Percentiles rank a stretch among this genome's conserved stretches.
Evolutionary conservation across 306 rosid species (phyloP).

Genomic region (Cucurbita pepo): DNA sequence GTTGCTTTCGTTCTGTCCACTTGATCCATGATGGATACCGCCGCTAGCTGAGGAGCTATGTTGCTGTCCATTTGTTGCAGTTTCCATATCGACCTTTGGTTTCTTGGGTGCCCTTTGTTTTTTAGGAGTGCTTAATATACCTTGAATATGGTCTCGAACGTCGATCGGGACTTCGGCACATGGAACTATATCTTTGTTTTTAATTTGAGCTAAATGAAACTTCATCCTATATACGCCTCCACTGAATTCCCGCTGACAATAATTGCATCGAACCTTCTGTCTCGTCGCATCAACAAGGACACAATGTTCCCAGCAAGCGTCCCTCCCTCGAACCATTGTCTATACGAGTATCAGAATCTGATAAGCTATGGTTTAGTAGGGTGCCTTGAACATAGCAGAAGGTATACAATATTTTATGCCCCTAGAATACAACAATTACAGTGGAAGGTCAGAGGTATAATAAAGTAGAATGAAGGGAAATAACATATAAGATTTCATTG

Average conservation of each 20-base stretch:
- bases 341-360: slow-evolving; percentile 9
- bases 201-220: slow-evolving; percentile 68
- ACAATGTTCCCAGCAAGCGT: slow-evolving; percentile 74
- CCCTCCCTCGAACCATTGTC: slow-evolving; percentile 68
- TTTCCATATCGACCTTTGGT: slow-evolving; percentile 27
- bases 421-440: background rate
- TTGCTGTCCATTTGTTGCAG: slow-evolving; percentile 27
- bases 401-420: background rate
- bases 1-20: slow-evolving; percentile 41
- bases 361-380: background rate
- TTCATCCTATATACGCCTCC: slow-evolving; percentile 78
- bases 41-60: slow-evolving; percentile 56
- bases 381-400: background rate
- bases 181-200: slow-evolving; percentile 66
- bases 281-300: slow-evolving; percentile 46
- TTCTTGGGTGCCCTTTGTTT: slow-evolving; percentile 48
- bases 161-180: slow-evolving; percentile 48
- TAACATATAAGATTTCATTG: background rate
- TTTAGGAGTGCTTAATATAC: slow-evolving; percentile 42
- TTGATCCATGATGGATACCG: slow-evolving; percentile 37
- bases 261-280: slow-evolving; percentile 61
- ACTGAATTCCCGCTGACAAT: slow-evolving; percentile 59
- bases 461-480: background rate
- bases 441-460: background rate
- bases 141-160: slow-evolving; percentile 47